phyloP scores from a whole-genome alignment of 108 stramenopile genomes.

The Conticribra guillardii region DNA sequence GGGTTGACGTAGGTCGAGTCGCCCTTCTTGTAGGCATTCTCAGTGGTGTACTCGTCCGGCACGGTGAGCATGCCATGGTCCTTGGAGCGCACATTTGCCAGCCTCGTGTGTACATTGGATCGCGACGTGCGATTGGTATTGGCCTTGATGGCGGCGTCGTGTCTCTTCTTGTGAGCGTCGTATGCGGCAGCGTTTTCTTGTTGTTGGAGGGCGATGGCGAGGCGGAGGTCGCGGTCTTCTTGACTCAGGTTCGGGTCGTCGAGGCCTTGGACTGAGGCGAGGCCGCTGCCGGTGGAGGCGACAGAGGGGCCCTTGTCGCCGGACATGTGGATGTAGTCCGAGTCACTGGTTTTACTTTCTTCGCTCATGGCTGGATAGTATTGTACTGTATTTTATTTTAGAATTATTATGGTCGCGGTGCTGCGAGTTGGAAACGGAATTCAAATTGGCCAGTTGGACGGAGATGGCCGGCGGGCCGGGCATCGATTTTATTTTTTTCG shows the following conservation, averaged over 20 bases:
- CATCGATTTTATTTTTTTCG: too few relatives aligned
- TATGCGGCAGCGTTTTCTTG: slow-evolving; percentile 90
- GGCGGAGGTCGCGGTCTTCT: slow-evolving; percentile 87
- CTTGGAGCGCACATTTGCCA: slow-evolving; percentile 84
- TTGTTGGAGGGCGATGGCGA: slow-evolving; percentile 90
- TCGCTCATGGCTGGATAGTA: slow-evolving; percentile 86
- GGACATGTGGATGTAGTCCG: slow-evolving; percentile 89
- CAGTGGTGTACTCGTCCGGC: slow-evolving; percentile 85
- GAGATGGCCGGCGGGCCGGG: too few relatives aligned
- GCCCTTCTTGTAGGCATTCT: slow-evolving; percentile 79
- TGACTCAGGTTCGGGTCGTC: slow-evolving; percentile 87
- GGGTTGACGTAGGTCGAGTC: slow-evolving; percentile 48
- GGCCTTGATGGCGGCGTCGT: slow-evolving; percentile 68
- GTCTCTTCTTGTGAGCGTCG: slow-evolving; percentile 80
- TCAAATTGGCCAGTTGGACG: too few relatives aligned
- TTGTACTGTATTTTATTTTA: too few relatives aligned
- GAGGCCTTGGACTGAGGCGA: slow-evolving; percentile 42
- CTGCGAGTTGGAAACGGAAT: too few relatives aligned
- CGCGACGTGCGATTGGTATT: slow-evolving; percentile 78
- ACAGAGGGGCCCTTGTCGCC: slow-evolving; percentile 27
- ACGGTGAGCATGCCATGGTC: slow-evolving; percentile 86
- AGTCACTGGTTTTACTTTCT: slow-evolving; percentile 85
- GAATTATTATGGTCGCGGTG: too few relatives aligned
- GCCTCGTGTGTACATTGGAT: slow-evolving; percentile 68
- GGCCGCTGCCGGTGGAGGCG: slow-evolving; percentile 2